Conservation (phyloP, 2,329 filamentous ascomycete species). For the Aspergillus glaucus region DNA sequence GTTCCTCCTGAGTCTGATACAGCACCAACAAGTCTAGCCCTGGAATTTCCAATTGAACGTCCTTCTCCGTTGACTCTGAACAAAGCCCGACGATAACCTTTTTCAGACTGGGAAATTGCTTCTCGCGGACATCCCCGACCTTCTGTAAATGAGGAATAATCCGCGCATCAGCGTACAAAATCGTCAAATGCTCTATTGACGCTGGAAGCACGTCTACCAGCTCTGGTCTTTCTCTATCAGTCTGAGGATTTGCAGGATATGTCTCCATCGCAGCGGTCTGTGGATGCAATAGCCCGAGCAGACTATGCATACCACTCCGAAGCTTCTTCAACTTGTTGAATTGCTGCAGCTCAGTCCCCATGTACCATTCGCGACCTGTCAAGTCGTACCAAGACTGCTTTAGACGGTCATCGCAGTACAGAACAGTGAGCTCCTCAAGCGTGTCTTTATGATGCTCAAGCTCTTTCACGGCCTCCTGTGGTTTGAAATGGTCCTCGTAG, state of each 20-base stretch:
- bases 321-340: background rate
- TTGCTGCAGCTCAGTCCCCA: background rate
- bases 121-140: background rate
- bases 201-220: background rate
- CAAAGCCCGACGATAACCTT: background rate
- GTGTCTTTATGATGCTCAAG: background rate
- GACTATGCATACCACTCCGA: background rate
- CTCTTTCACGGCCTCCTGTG: background rate
- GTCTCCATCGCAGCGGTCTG: background rate
- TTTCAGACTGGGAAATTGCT: background rate
- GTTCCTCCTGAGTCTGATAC: too few species aligned
- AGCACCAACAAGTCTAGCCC: too few species aligned
- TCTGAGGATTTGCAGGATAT: background rate
- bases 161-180: background rate
- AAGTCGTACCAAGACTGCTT: background rate
- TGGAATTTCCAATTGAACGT: too few species aligned
- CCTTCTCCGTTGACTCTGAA: background rate
- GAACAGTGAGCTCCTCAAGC: background rate
- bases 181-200: background rate
- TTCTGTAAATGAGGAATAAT: background rate
- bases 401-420: background rate
- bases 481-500: background rate
- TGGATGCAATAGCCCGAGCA: background rate
- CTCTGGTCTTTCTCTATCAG: background rate
- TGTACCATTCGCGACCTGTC: background rate